Evolutionary conservation across 805 yeast genomes (phyloP).

Genomic region (Scheffersomyces stipitis): DNA sequence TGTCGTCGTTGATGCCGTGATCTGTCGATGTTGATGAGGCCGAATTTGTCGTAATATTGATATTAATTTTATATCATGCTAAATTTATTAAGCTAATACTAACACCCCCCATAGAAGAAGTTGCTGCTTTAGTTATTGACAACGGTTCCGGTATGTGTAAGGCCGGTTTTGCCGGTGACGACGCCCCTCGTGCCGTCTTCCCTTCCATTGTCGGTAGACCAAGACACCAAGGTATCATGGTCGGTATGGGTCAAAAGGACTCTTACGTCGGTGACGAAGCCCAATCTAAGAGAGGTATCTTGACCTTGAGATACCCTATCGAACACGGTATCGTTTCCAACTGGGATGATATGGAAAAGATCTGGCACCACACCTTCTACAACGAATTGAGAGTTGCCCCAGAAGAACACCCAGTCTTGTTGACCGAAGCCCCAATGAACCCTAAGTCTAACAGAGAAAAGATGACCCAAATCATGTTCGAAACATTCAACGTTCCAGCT

Average conservation of each 20-base stretch:
- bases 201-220: constrained; percentile 99
- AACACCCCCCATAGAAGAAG: constrained; percentile 42
- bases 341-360: constrained; percentile 99
- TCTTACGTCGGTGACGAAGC: constrained; percentile 99
- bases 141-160: constrained; percentile 99
- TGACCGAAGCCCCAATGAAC: constrained; percentile 99
- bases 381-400: constrained; percentile 99
- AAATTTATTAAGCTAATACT: constrained; percentile 22
- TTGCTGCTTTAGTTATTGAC: constrained; percentile 81
- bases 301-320: constrained; percentile 97
- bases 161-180: constrained; percentile 99
- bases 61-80: not conserved
- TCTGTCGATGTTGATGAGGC: not conserved
- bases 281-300: constrained; percentile 99
- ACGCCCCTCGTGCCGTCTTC: constrained; percentile 99
- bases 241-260: constrained; percentile 99
- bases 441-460: constrained; percentile 99
- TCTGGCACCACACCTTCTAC: constrained; percentile 99
- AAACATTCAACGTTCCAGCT: constrained; percentile 99
- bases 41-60: not conserved
- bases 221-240: constrained; percentile 99
- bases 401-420: constrained; percentile 98
- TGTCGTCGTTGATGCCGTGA: not conserved
- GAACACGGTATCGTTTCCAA: constrained; percentile 99
- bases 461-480: constrained; percentile 99